phyloP scores from a whole-genome alignment of 495 filamentous ascomycete species.

The Xylaria curta region DNA sequence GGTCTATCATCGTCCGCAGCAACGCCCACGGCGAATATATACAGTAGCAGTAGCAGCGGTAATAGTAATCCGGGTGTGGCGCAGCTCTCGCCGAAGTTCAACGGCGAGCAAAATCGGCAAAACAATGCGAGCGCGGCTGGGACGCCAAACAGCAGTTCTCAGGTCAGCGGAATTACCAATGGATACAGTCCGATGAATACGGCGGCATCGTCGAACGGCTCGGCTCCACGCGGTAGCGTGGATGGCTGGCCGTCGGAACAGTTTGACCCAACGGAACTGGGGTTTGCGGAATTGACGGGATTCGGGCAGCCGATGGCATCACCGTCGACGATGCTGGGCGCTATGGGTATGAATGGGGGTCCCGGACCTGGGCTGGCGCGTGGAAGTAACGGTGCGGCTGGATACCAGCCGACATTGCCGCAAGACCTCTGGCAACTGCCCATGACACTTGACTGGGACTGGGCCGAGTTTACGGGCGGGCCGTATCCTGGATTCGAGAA shows the following conservation, averaged over 20 bases:
- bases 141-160: slow-evolving; percentile 12
- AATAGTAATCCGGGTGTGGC: slow-evolving; percentile 29
- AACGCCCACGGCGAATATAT: slow-evolving; percentile 41
- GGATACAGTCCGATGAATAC: slow-evolving; percentile 47
- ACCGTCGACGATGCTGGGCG: slow-evolving; percentile 41
- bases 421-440: slow-evolving; percentile 96
- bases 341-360: slow-evolving; percentile 34
- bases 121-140: slow-evolving; percentile 33
- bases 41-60: slow-evolving; percentile 23
- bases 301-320: slow-evolving; percentile 51
- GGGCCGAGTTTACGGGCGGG: slow-evolving; percentile 82
- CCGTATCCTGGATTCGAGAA: slow-evolving; percentile 61
- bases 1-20: slow-evolving; percentile 34
- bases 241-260: slow-evolving; percentile 36
- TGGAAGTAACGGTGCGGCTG: slow-evolving; percentile 7
- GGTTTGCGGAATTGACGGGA: slow-evolving; percentile 57
- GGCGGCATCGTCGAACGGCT: slow-evolving; percentile 33
- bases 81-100: slow-evolving; percentile 50
- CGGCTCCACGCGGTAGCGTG: slow-evolving; percentile 34
- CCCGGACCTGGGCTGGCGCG: slow-evolving; percentile 24
- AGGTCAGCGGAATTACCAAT: slow-evolving; percentile 37
- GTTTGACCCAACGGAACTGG: slow-evolving; percentile 37
- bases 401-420: slow-evolving; percentile 91
- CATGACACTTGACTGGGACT: slow-evolving; percentile 98
- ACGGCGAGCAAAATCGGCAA: slow-evolving; percentile 46